Evolutionary conservation across 768 basidiomycete genomes (phyloP), one percentile per base, ranked within the genome.

Genomic region (Nidularia sp.): DNA sequence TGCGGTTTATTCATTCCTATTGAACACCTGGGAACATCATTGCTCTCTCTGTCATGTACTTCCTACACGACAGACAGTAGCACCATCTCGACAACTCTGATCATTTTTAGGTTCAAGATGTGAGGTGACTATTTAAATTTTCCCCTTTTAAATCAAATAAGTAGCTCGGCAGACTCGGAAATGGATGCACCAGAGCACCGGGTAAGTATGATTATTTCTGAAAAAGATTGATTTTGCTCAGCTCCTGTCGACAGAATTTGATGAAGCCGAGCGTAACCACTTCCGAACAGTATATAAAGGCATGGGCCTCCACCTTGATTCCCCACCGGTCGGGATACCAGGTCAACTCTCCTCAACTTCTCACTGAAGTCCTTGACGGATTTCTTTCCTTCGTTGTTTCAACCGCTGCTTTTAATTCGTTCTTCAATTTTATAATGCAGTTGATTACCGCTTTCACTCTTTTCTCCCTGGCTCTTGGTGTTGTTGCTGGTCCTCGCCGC

Each of bases 361-460:
- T 9, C 8, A 9, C 36, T 34, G 22, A 32, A 43, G 42, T 50
- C 45, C 53, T 54, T 46, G 53, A 53, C 47, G 48, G 53, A 49
- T 48, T 53, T 34, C 42, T 35, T 45, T 31, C n/a, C 36, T 39
- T 39, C 36, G 36, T 39, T 39, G 36, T n/a, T n/a, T n/a, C n/a
- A n/a, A n/a, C n/a, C n/a, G n/a, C n/a, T n/a, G n/a, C 8, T 10
- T 45, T 45, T 22, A 7, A 25, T 7, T 45, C 44, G 22, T 45
- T 45, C 22, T 45, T 25, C 22, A 8, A 7, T 10, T 22, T 22
- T 22, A 25, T 8, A 6, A 45, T 45, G 44, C 8, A 45, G 18
- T 22, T 45, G 8, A 18, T 45, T 25, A 10, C 18, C 22, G 10
- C 22, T 6, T 10, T 8, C 44, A 45, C 44, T 18, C 6, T 45